Base-by-base conservation (phyloP, 768 basidiomycete genomes). In the Gautieria morchelliformis region DNA sequence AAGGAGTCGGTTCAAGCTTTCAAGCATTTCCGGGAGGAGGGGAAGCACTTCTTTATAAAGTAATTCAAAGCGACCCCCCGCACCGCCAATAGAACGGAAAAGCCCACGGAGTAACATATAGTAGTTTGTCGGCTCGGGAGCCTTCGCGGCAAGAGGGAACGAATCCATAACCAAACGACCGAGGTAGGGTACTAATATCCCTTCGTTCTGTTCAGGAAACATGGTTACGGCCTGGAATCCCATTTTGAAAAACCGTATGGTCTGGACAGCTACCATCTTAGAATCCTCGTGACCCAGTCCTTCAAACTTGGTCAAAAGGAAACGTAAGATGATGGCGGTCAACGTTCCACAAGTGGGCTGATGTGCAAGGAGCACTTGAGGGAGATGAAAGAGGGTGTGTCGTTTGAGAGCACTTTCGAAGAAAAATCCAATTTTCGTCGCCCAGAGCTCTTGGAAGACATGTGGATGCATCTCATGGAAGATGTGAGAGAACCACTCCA, bases 391-490 rank as follows among this genome's bases (percentile, higher is more conserved):
- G 47, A 96, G 78, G 58, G 84, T 73, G 19, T 86, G 82, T 51
- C 92, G 86, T 63, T 85, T 84, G 61, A 84, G 78, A 0, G 85
- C 82, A 61, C 80, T 81, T 63, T 87, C 79, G 68, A 96, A 87
- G 74, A 94, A 96, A 68, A 93, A 87, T 27, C 84, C 85, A 72
- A 98, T 87, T 67, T 92, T 87, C 67, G 83, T 84, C 37, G 89
- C 92, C 93, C 94, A 95, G 33, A 97, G 89, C 71, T 96, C 93
- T 69, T 95, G 89, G 68, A 96, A 94, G 59, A 94, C 87, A 65
- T 95, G 90, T 8, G 89, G 75, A 65, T 96, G 89, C 63, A 94
- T 80, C 67, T 93, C 89, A 39, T 83, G 70, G 45, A 94, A 78
- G 42, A 88, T 82, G 69, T 81, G 79, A 5, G 81, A 81, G 52